Evolutionary conservation across 495 filamentous ascomycete genomes (phyloP).

Genomic region (Trichoderma gamsii): DNA sequence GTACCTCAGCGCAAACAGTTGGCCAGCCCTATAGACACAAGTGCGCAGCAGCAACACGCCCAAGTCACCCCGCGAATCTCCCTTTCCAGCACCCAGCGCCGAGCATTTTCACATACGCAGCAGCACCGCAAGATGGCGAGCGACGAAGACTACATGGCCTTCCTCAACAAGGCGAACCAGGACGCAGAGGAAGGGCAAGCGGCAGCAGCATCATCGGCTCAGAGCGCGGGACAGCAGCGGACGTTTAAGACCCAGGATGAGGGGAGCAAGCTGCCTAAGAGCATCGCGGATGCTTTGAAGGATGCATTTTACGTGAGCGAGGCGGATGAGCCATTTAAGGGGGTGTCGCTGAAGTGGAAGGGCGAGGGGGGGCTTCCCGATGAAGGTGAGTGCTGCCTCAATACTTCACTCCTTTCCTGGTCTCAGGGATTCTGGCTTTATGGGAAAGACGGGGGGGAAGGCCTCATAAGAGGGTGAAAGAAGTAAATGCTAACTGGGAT

Average conservation of each 20-base stretch:
- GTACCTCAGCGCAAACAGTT: neutral
- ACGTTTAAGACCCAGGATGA: constrained; percentile 48
- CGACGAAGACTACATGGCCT: constrained; percentile 73
- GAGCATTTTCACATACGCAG: too few relatives aligned
- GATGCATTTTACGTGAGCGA: constrained; percentile 70
- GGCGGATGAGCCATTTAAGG: constrained; percentile 76
- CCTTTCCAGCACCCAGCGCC: neutral
- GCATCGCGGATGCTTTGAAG: constrained; percentile 44
- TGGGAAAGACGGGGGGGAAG: too few relatives aligned
- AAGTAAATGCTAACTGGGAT: constrained; percentile 21
- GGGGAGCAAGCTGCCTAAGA: constrained; percentile 48
- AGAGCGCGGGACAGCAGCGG: constrained; percentile 19
- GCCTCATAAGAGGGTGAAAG: neutral
- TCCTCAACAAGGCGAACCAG: constrained; percentile 78
- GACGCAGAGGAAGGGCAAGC: constrained; percentile 48
- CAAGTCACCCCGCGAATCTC: neutral
- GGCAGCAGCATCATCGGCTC: constrained; percentile 21
- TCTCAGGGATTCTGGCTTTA: too few relatives aligned
- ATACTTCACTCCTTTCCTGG: too few relatives aligned
- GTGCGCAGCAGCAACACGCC: neutral
- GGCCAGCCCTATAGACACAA: neutral
- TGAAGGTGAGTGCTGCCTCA: constrained; percentile 44
- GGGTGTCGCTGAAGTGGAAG: constrained; percentile 60
- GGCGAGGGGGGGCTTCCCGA: constrained; percentile 54
- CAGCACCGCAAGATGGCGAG: constrained; percentile 52